A percentile compares a stretch with the other conserved stretches of the same genome.
phyloP scores from a whole-genome alignment of 2,329 filamentous ascomycete genomes.

The Penicillium sp. region DNA sequence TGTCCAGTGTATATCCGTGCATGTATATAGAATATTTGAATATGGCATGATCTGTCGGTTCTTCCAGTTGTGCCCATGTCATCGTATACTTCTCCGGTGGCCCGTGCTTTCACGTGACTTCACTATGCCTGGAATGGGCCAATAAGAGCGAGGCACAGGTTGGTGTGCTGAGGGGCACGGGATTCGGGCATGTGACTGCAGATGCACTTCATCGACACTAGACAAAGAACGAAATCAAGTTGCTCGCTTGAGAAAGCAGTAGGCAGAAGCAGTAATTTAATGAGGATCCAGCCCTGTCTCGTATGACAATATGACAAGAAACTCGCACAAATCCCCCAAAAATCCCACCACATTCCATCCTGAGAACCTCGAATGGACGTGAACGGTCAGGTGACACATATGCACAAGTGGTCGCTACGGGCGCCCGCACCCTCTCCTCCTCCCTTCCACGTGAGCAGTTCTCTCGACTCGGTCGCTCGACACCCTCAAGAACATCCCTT shows the following conservation, averaged over 20 bases:
- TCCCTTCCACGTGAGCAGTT: conserved; percentile 47
- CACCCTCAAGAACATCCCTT: conserved; percentile 36
- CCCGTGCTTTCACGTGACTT: conserved; percentile 33
- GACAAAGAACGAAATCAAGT: background rate
- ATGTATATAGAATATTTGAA: too few relatives aligned
- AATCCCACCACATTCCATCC: too few relatives aligned
- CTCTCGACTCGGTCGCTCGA: conserved; percentile 39
- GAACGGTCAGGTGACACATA: conserved; percentile 38
- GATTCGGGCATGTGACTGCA: conserved; percentile 43
- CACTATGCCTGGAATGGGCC: conserved; percentile 21
- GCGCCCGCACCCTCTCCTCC: conserved; percentile 25
- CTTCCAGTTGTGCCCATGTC: too few relatives aligned
- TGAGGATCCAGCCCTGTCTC: too few relatives aligned
- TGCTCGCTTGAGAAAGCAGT: conserved; percentile 3
- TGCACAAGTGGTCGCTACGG: conserved; percentile 30
- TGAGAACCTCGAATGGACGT: background rate
- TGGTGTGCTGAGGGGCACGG: conserved; percentile 40
- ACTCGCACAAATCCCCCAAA: too few relatives aligned
- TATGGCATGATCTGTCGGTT: too few relatives aligned
- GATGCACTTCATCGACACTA: too few relatives aligned
- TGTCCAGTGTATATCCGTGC: too few relatives aligned
- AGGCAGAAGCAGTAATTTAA: too few relatives aligned
- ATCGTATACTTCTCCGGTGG: conserved; percentile 13
- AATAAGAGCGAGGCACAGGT: conserved; percentile 28
- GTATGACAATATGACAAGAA: too few relatives aligned